A percentile compares a stretch with the other conserved stretches of the same genome.
Evolutionary conservation across 2,329 filamentous ascomycete genomes (phyloP).

Genomic region (Microcyclospora pomicola): DNA sequence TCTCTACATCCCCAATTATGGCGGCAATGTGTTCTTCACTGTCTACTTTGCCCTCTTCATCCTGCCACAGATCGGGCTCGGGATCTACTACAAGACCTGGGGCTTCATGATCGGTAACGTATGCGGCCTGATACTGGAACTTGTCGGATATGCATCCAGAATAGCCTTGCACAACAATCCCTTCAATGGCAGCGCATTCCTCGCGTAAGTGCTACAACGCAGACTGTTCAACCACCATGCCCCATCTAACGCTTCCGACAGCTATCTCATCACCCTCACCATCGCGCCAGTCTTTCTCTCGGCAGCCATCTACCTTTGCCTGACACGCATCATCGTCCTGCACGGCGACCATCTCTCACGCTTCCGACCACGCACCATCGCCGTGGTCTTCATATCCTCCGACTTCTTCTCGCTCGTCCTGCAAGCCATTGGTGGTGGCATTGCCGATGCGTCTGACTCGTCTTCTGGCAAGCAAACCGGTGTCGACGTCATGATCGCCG

Average conservation of each 20-base stretch:
- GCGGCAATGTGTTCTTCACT: constrained; percentile 32
- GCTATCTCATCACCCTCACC: constrained; percentile 44
- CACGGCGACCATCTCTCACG: constrained; percentile 30
- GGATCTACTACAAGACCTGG: constrained; percentile 40
- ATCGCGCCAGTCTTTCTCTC: constrained; percentile 44
- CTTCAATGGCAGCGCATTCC: constrained; percentile 35
- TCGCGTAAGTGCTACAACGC: constrained; percentile 29
- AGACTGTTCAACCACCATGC: background rate
- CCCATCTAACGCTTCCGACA: constrained; percentile 7
- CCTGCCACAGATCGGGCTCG: constrained; percentile 35
- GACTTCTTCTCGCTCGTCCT: constrained; percentile 43
- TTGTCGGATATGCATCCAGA: constrained; percentile 43
- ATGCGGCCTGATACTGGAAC: constrained; percentile 36
- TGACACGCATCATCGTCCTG: constrained; percentile 43
- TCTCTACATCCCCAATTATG: constrained; percentile 39
- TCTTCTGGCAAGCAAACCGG: constrained; percentile 31
- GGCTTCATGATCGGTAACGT: constrained; percentile 39
- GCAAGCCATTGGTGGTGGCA: constrained; percentile 44
- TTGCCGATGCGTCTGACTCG: constrained; percentile 37
- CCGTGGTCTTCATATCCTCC: constrained; percentile 43
- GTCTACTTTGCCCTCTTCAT: constrained; percentile 38
- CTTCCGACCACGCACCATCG: constrained; percentile 24
- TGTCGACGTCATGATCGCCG: constrained; percentile 43
- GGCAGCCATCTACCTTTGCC: constrained; percentile 42
- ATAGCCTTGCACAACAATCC: constrained; percentile 41